Base-by-base conservation (phyloP, 176 grass and related monocot species). In the Aegilops umbellulata region DNA sequence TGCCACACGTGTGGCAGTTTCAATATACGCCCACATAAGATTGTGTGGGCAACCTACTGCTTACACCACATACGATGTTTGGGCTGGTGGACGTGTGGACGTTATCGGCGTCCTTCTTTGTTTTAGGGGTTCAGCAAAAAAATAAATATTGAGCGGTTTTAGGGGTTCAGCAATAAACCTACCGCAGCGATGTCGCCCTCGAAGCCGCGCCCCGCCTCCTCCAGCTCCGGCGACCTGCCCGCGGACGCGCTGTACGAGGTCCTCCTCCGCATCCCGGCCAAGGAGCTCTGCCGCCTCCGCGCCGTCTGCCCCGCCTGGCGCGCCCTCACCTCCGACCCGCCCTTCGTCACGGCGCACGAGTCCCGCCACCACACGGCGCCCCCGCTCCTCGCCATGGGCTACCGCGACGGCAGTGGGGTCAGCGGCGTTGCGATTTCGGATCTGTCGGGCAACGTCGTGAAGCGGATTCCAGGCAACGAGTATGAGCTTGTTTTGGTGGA, bases 221-320 rank as follows among this genome's bases (percentile, higher is more conserved):
- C 10, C 53, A n/a, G 10, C 53, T n/a, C 2, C 2, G 38, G 16
- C 26, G 61, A 29, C 25, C 79, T 81, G 17, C 79, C 25, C 15
- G 3, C 10, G 25, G 62, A 67, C 62, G 62, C 41, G 41, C 26
- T 81, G 12, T 2, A 22, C 17, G 62, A 81, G 20, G 41, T 81
- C 17, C 24, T 67, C 16, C 79, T 81, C 39, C 63, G 41, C 25
- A 7, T 67, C 5, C 6, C 39, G 10, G 62, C 79, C 26, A 81
- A 32, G 79, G 62, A 67, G 11, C 25, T 81, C 3, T 81, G 62
- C 79, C 62, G 79, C 79, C 26, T 81, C 41, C 62, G 62, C 6
- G 41, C 17, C 26, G 79, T 81, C 62, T 47, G 79, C 79, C 41
- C 62, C 7, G 12, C 39, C 3, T 81, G 79, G 79, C 17, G 26